Conservation (phyloP, 352 stramenopile species). For the Phytophthora fragariaefolia region DNA sequence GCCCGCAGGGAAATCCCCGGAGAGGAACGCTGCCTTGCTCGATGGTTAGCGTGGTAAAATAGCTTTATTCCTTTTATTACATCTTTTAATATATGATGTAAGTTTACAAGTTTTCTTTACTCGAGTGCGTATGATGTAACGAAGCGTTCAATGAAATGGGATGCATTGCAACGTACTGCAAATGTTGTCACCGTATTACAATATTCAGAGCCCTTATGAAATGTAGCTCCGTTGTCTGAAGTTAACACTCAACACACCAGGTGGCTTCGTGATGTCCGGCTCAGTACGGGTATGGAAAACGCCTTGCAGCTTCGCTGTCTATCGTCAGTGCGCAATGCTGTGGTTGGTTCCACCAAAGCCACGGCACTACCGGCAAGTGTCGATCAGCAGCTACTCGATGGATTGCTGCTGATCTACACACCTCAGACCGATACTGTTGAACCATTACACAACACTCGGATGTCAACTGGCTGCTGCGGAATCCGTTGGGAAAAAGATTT, state of each 20-base stretch:
- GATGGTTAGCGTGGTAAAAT: constrained; percentile 38
- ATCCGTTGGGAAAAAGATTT: too few species aligned
- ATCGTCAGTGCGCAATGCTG: background rate
- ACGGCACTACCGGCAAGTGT: background rate
- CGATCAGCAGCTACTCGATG: background rate
- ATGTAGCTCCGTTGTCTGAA: too few species aligned
- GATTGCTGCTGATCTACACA: background rate
- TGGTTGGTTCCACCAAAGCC: background rate
- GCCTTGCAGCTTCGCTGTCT: background rate
- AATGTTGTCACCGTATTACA: too few species aligned
- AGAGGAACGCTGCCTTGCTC: constrained; percentile 25
- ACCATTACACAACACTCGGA: background rate
- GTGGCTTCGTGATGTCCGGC: background rate
- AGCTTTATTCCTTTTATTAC: too few species aligned
- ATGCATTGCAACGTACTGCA: too few species aligned
- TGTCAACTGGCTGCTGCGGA: background rate
- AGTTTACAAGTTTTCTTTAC: too few species aligned
- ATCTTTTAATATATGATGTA: too few species aligned
- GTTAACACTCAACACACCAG: background rate
- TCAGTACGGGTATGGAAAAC: background rate
- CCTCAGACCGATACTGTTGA: constrained; percentile 4
- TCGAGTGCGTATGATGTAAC: too few species aligned
- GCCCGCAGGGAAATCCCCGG: constrained; percentile 29
- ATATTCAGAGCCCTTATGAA: too few species aligned
- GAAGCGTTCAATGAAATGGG: too few species aligned